These are phyloP conservation scores for Ambrosiella cleistominuta DNA, from an alignment of 2,329 filamentous ascomycete genomes.

Conservation along the genomic window DNA sequence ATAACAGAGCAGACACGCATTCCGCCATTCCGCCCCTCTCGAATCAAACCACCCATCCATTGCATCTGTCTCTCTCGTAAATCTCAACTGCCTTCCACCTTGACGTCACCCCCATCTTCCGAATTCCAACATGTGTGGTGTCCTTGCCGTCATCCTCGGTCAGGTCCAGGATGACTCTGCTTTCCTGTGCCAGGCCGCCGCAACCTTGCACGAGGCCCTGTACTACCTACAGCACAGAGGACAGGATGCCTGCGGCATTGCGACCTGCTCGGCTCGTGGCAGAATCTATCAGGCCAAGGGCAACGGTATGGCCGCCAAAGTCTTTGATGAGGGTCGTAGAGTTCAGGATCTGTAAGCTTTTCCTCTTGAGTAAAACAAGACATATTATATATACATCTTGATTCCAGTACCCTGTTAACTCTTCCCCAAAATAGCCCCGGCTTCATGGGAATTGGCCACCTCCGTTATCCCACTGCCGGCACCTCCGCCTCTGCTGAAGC, in stretches of 20 bases:
- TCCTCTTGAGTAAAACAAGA: no score
- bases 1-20: background rate
- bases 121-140: conserved; percentile 38
- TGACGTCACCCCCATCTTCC: background rate
- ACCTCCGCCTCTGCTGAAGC: conserved; percentile 60
- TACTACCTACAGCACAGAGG: conserved; percentile 55
- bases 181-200: conserved; percentile 27
- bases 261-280: conserved; percentile 52
- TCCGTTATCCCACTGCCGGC: conserved; percentile 80
- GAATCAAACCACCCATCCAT: background rate
- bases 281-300: conserved; percentile 81
- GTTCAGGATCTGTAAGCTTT: conserved; percentile 12
- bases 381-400: background rate
- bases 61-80: background rate
- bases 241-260: conserved; percentile 78
- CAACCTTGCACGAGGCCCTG: conserved; percentile 53
- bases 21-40: no score
- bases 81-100: background rate
- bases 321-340: conserved; percentile 65
- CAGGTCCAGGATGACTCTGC: conserved; percentile 26
- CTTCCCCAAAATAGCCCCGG: conserved; percentile 37
- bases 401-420: conserved; percentile 24
- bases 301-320: conserved; percentile 69
- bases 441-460: conserved; percentile 70
- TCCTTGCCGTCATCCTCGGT: conserved; percentile 42